Base-by-base conservation (phyloP, 108 stramenopile species). In the Skeletonema costatum region DNA sequence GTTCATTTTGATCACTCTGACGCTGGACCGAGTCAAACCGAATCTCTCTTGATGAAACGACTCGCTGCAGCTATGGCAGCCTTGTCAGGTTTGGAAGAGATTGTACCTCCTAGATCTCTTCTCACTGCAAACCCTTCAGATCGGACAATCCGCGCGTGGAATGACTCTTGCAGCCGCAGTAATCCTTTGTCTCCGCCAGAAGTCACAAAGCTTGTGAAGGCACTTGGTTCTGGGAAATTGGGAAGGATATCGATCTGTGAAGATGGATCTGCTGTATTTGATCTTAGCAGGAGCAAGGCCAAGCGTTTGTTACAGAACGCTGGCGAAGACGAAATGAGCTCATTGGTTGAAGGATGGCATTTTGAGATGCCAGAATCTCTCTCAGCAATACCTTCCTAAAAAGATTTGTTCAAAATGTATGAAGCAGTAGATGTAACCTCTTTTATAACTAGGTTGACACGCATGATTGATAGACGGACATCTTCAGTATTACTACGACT, bases 231-330 rank as follows among this genome's bases (percentile, higher is more conserved):
- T 41, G 88, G 88, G 60, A 88, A 88, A 56, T 58, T 88, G n/a
- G 88, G 88, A 29, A 68, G 83, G 44, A 83, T 88, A 8, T 63
- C 68, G 31, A 75, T 82, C 31, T 79, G 77, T 38, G 62, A 68
- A 30, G 86, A 85, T 79, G 88, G 88, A 21, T 84, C 88, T 1
- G 88, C 84, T 17, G 84, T 88, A 17, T 83, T 88, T 66, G 88
- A 88, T 63, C 80, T 88, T 11, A 66, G 71, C 12, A 36, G 66
- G 39, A 85, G 78, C 46, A 75, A 71, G 48, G 88, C 85, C 38
- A 74, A 73, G 12, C 25, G 25, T 50, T 51, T 88, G 42, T 17
- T 88, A 29, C 33, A 80, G 36, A 68, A 42, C 56, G 69, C 58
- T 69, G 32, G 13, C 33, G 39, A 73, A 10, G 65, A 70, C 32